These are phyloP conservation scores for Pleurotus platypus DNA, from an alignment of 768 basidiomycete species.

Conservation along the genomic window DNA sequence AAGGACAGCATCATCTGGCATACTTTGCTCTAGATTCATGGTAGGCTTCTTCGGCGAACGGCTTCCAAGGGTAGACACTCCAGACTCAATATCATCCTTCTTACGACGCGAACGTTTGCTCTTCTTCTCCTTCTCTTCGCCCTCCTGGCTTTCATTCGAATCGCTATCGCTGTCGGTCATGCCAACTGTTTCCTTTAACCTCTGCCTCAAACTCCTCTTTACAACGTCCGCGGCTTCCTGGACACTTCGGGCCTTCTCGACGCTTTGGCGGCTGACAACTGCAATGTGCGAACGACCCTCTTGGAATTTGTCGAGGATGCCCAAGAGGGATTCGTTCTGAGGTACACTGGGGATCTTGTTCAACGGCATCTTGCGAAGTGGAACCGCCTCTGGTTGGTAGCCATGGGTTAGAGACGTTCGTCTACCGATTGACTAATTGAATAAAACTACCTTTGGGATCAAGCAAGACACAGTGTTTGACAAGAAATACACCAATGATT, in stretches of 20 bases:
- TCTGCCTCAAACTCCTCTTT: slow-evolving; percentile 75
- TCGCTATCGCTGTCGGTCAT: slow-evolving; percentile 64
- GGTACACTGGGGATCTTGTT: slow-evolving; percentile 87
- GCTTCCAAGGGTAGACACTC: slow-evolving; percentile 9
- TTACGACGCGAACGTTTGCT: slow-evolving; percentile 5
- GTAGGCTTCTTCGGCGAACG: slow-evolving; percentile 22
- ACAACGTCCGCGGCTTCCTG: slow-evolving; percentile 85
- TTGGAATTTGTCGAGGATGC: slow-evolving; percentile 85
- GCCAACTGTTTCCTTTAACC: slow-evolving; percentile 70
- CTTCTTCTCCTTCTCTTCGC: slow-evolving; percentile 10
- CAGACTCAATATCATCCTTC: slow-evolving; percentile 5
- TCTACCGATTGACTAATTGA: background rate
- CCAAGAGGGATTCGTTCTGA: slow-evolving; percentile 79
- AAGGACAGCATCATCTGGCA: slow-evolving; percentile 86
- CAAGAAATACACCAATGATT: slow-evolving; percentile 82
- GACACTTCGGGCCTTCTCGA: slow-evolving; percentile 72
- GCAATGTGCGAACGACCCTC: slow-evolving; percentile 92
- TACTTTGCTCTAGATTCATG: slow-evolving; percentile 63
- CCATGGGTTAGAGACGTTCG: background rate
- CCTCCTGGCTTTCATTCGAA: slow-evolving; percentile 40
- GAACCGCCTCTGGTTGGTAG: slow-evolving; percentile 62
- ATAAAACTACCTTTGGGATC: slow-evolving; percentile 67
- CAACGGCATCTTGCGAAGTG: slow-evolving; percentile 77
- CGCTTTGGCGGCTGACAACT: slow-evolving; percentile 76
- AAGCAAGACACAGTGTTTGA: slow-evolving; percentile 85